Evolutionary conservation across 495 filamentous ascomycete genomes (phyloP), one percentile per base, ranked within the genome.

Genomic region (Aspergillus baeticus): DNA sequence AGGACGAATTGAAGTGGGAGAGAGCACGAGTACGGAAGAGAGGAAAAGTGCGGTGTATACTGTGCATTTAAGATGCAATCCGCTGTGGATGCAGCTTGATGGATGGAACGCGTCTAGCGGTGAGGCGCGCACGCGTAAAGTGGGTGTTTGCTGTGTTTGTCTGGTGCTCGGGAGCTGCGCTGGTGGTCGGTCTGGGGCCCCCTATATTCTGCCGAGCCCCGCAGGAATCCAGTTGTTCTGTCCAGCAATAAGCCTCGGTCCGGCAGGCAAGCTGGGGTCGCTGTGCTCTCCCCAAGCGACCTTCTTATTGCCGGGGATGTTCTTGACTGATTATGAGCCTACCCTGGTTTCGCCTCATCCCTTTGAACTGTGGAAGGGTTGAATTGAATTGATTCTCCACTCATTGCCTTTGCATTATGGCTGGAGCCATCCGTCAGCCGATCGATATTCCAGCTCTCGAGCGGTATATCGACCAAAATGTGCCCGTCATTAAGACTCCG

Each of bases 351-450:
- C 17, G 5, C 14, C 22, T 90, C 34, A 68, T 74, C 51, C 82
- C 85, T 7, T 77, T 96, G 52, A 88, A 92, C 75, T 73, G 73
- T 37, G 17, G 15, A 41, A 46, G 41, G 13, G 17, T 6, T 20
- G 2, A 42, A 10, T 29, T 21, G 3, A 33, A 7, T 33, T 34
- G 21, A 42, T 42, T 15, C 1, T 11, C n/a, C 20, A 6, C 14
- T 26, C 13, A 38, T 26, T 23, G 14, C 23, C 8, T n/a, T 4
- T 20, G 10, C 31, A 66, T 48, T 33, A 98, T 98, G 94, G 93
- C 94, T 21, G 93, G 94, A 54, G 75, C 76, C 31, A 83, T 98
- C 51, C 84, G 94, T 61, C 93, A 98, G 60, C 90, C 89, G 26
- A 95, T 98, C 67, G 87, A 96, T 63, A 70, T 91, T 37, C 70